Base-by-base conservation (phyloP, 805 yeast genomes). In the Suhomyces prunicola region DNA sequence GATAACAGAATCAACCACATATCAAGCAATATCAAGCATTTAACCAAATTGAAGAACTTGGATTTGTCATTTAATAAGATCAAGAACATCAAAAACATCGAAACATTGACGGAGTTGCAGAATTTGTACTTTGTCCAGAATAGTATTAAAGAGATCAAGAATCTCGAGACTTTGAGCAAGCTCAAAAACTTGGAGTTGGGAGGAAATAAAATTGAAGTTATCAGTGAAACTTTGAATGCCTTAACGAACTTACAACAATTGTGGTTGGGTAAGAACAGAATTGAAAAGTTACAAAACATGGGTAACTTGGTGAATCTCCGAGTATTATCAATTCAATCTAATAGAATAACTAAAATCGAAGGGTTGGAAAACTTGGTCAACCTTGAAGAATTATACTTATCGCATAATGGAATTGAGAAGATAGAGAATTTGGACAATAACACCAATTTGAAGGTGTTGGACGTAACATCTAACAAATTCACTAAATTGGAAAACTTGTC, bases 61-160 rank as follows among this genome's bases (percentile, higher is more conserved):
- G 99, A 94, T 71, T 76, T 94, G 24, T 88, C 96, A 23, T 94
- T 94, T 73, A 94, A 94, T 70, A 88, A 86, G 65, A 89, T 93
- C 64, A 86, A 87, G 61, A 88, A 87, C 66, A 88, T 93, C 63
- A 88, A 89, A 71, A 89, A 91, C 67, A 60, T 93, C 44, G 87
- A 84, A 46, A 73, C 79, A 4, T 72, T 93, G 59, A 74, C 70
- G 1, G 74, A 85, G 5, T 70, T 94, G 59, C 83, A 83, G 58
- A 83, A 87, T 56, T 65, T 94, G 44, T 94, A 84, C 65, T 84
- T 94, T 70, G 96, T 96, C 40, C 97, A 93, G 65, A 94, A 94
- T 69, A 87, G 83, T 62, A 90, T 94, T 51, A 68, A 79, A 13
- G 85, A 81, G 54, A 90, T 94, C 58, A 85, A 84, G 58, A 85